Evolutionary conservation across 1,139 yeast species (phyloP).

Genomic region (Suhomyces kunorum): DNA sequence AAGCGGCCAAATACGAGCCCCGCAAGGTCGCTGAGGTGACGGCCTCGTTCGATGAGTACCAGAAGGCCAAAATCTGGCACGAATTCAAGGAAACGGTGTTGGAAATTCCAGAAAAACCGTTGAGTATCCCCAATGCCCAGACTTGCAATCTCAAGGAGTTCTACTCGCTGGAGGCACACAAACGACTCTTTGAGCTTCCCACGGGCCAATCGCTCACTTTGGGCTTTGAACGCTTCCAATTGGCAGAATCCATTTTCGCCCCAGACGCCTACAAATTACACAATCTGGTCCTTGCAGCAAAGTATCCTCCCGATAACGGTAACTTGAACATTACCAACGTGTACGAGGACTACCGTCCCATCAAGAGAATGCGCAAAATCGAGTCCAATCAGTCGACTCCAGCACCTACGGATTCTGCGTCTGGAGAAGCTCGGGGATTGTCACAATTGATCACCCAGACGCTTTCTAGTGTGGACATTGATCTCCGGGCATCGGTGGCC

Average conservation of each 20-base stretch:
- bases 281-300: slow-evolving; percentile 22
- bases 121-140: slow-evolving; percentile 23
- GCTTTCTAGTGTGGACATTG: slow-evolving; percentile 77
- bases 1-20: slow-evolving; percentile 31
- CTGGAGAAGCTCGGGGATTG: slow-evolving; percentile 48
- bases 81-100: slow-evolving; percentile 68
- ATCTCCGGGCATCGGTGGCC: slow-evolving; percentile 84
- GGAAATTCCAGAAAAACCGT: slow-evolving; percentile 52
- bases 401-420: slow-evolving; percentile 29
- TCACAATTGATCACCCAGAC: slow-evolving; percentile 71
- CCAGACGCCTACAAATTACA: slow-evolving; percentile 50
- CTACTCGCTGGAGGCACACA: slow-evolving; percentile 34
- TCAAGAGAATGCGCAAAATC: slow-evolving; percentile 58
- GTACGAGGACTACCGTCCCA: slow-evolving; percentile 67
- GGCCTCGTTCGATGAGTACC: slow-evolving; percentile 40
- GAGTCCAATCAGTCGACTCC: slow-evolving; percentile 44
- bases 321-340: slow-evolving; percentile 38
- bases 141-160: slow-evolving; percentile 27
- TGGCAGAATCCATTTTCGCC: slow-evolving; percentile 76
- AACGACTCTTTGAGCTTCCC: slow-evolving; percentile 78
- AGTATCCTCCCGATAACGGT: slow-evolving; percentile 41
- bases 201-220: slow-evolving; percentile 51
- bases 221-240: slow-evolving; percentile 58
- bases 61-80: slow-evolving; percentile 41
- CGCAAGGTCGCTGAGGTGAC: slow-evolving; percentile 38